Base-by-base conservation (phyloP, 805 yeast species). In the Ogataea methylovora region DNA sequence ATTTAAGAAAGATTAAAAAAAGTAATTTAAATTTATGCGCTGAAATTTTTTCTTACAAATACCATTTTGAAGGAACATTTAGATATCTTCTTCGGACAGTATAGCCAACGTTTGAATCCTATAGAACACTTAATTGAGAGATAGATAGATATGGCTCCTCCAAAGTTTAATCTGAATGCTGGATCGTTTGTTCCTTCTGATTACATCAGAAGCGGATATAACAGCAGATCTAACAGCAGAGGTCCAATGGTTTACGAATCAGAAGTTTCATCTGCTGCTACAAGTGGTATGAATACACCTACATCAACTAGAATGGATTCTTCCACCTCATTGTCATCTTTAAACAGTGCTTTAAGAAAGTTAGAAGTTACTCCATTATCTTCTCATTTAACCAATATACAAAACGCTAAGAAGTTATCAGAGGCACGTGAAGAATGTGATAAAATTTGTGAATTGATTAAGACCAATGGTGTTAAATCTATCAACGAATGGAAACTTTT, bases 281-380 rank as follows among this genome's bases (percentile, higher is more conserved):
- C 52, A 8, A 54, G 61, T 11, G 59, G 59, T 25, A 27, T 40
- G 28, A 43, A 42, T 21, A 49, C 55, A 20, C 55, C 63, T 20
- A 30, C 69, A 5, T 69, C 71, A 33, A 54, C 61, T 18, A 12
- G 6, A 8, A 44, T 44, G 43, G 52, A 56, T 17, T 67, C 74
- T n/a, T 77, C 90, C 5, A 73, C 87, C 8, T 82, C 95, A 2
- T 65, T 88, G 46, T 63, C 85, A 10, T 54, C 63, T 3, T 65
- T 87, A 39, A 73, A 75, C 45, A 72, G 80, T 25, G 84, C 92
- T 4, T 66, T 87, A 53, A 71, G 70, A 35, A 80, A 80, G 43
- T 60, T 84, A 34, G 72, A 70, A 14, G 48, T 76, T 27, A 63
- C 83, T 8, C 95, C 96, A 16, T 64, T 86, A 38, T 69, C 81